These are phyloP conservation scores for Solanum boliviense DNA, from an alignment of 257 asterid genomes.

Conservation along the genomic window DNA sequence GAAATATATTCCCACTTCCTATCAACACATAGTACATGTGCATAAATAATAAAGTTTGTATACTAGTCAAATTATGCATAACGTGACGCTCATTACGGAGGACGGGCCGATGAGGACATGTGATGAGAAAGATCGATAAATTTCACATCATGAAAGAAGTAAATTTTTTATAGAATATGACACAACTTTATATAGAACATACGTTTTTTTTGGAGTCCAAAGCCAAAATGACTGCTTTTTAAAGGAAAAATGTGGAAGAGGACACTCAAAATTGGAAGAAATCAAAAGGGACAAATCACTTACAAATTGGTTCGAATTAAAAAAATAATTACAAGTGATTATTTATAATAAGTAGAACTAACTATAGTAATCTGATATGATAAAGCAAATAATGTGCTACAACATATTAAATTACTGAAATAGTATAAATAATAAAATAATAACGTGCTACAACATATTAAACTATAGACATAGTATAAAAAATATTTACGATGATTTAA, in stretches of 20 bases:
- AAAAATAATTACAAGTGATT: neutral
- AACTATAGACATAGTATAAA: neutral
- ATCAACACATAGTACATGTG: neutral
- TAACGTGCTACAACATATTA: neutral
- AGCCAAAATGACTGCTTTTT: no score
- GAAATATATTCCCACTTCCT: neutral
- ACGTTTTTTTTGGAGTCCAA: fast-evolving
- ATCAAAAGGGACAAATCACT: neutral
- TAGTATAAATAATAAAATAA: neutral
- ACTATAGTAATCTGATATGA: neutral
- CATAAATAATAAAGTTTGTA: neutral
- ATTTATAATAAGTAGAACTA: neutral
- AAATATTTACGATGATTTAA: neutral
- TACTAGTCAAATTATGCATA: neutral
- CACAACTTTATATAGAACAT: neutral
- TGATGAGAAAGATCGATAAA: neutral
- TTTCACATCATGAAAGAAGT: no score
- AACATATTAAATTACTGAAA: neutral
- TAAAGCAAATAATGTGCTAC: neutral
- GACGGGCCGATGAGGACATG: neutral
- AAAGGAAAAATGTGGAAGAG: no score
- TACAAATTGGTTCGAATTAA: no score
- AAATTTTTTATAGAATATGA: neutral
- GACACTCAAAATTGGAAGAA: neutral
- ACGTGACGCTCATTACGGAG: neutral